phyloP scores from a whole-genome alignment of 441 rosid genomes.

The Adansonia madagascariensis region DNA sequence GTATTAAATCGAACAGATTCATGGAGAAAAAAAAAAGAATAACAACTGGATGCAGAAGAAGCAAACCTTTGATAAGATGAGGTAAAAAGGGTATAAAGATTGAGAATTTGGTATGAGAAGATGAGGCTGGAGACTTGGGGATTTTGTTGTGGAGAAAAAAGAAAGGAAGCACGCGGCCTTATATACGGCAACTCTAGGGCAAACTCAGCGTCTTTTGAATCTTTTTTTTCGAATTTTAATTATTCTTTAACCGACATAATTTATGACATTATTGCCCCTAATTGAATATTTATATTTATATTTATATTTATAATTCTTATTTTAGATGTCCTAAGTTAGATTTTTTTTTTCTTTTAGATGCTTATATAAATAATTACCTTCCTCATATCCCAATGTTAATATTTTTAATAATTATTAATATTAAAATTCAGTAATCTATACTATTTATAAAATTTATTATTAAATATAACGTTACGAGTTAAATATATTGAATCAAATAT shows the following conservation, averaged over 20 bases:
- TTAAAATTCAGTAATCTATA: too few relatives aligned
- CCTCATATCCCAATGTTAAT: too few relatives aligned
- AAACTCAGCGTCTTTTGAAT: conserved; percentile 24
- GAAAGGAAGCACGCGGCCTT: background rate
- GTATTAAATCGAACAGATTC: background rate
- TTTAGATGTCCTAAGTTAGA: too few relatives aligned
- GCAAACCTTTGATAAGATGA: conserved; percentile 13
- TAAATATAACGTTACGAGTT: too few relatives aligned
- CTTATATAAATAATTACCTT: too few relatives aligned
- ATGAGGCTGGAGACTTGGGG: background rate
- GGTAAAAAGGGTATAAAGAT: background rate
- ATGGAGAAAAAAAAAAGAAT: background rate
- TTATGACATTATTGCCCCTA: background rate
- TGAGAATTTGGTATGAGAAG: background rate
- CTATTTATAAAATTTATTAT: too few relatives aligned
- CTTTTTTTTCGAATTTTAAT: background rate
- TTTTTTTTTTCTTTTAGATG: too few relatives aligned
- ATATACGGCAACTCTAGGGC: conserved; percentile 23
- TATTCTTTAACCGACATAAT: background rate
- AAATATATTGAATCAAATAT: too few relatives aligned
- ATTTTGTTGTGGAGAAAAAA: background rate
- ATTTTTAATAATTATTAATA: too few relatives aligned
- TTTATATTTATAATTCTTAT: background rate
- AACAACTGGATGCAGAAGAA: background rate
- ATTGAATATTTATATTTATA: background rate